These are phyloP conservation scores for Candida saitoana DNA, from an alignment of 805 yeast genomes.

Conservation along the genomic window DNA sequence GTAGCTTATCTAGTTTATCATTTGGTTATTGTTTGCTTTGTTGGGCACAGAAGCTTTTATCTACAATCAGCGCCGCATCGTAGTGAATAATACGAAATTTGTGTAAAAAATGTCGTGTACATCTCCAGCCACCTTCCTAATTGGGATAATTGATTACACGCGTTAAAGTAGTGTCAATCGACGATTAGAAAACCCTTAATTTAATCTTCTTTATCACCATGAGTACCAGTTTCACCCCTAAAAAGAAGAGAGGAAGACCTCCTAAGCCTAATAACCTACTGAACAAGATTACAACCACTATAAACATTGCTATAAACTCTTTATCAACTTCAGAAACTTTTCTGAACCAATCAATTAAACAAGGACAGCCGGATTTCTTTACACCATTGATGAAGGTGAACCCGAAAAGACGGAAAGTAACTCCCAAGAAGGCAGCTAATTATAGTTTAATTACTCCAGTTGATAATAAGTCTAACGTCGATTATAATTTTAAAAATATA, in stretches of 20 bases:
- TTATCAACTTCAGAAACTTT: slow-evolving; percentile 40
- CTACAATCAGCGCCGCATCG: too few relatives aligned
- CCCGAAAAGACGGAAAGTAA: slow-evolving; percentile 19
- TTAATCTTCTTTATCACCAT: not conserved
- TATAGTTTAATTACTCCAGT: slow-evolving; percentile 17
- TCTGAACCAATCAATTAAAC: slow-evolving; percentile 32
- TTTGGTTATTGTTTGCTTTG: too few relatives aligned
- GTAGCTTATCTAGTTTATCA: too few relatives aligned
- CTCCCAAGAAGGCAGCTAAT: slow-evolving; percentile 8
- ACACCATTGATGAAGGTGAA: slow-evolving; percentile 43
- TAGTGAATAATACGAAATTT: too few relatives aligned
- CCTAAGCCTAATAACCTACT: slow-evolving; percentile 38
- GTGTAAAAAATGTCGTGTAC: not conserved
- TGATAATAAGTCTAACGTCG: slow-evolving; percentile 6
- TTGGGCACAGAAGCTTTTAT: too few relatives aligned
- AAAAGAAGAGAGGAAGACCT: slow-evolving; percentile 44
- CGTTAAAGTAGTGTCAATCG: slow-evolving; percentile 1
- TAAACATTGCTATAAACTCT: slow-evolving; percentile 39
- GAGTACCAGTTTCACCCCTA: slow-evolving; percentile 14
- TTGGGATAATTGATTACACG: slow-evolving; percentile 5
- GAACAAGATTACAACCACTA: slow-evolving; percentile 35
- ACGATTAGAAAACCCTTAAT: not conserved
- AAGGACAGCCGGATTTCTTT: slow-evolving; percentile 41
- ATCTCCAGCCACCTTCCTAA: not conserved
- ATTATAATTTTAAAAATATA: not conserved